phyloP scores from a whole-genome alignment of 148 eudicot genomes.

The Rhododendron ovatum region DNA sequence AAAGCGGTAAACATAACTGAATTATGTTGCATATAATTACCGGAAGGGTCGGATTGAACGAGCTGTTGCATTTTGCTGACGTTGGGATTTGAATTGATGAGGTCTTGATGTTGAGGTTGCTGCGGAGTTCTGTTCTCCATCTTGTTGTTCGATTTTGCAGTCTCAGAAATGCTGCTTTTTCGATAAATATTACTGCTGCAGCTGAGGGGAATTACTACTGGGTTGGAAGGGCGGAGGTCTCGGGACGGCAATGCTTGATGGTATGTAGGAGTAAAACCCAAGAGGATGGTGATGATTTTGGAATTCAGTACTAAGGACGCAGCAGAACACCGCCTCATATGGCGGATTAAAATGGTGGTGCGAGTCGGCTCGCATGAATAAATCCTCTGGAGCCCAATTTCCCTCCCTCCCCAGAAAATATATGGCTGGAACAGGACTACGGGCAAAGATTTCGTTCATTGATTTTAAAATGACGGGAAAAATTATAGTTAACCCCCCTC shows the following conservation, averaged over 20 bases:
- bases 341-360: neutral
- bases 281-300: neutral
- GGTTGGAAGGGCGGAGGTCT: neutral
- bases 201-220: neutral
- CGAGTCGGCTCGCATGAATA: neutral
- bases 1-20: neutral
- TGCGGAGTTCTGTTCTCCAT: neutral
- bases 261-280: neutral
- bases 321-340: neutral
- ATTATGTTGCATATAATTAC: neutral
- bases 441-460: neutral
- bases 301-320: neutral
- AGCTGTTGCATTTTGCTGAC: neutral
- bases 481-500: no score
- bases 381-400: neutral
- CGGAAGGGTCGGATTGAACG: neutral
- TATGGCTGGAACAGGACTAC: no score
- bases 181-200: neutral
- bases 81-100: neutral
- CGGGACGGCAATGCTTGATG: neutral
- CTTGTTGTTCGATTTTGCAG: neutral
- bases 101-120: neutral
- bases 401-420: no score
- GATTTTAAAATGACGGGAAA: no score
- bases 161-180: neutral